Conservation (phyloP, 2,329 filamentous ascomycete genomes). For the Pseudogymnoascus sp. region DNA sequence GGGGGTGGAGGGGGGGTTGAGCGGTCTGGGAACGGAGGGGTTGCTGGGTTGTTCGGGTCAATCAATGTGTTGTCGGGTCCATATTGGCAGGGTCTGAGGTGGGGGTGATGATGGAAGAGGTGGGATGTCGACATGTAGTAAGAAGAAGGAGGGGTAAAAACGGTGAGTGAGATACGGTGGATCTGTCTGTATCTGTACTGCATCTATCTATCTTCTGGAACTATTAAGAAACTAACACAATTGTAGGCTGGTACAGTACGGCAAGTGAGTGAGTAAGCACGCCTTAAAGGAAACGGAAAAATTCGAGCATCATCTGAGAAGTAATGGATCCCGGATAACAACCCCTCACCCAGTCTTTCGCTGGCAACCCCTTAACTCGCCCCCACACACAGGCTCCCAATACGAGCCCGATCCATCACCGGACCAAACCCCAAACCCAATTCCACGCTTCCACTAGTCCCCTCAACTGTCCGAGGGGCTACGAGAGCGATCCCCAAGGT, state of each 20-base stretch:
- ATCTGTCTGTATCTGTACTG: slow-evolving; percentile 1
- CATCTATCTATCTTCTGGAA: background rate
- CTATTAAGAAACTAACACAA: background rate
- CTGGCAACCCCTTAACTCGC: background rate
- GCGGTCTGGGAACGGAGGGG: background rate
- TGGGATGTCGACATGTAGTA: background rate
- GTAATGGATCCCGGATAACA: background rate
- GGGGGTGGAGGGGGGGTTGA: background rate
- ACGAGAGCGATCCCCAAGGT: background rate
- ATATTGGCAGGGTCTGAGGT: background rate
- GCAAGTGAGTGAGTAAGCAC: background rate
- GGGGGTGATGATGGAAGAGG: background rate
- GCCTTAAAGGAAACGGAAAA: background rate
- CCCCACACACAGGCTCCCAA: background rate
- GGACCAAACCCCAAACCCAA: background rate
- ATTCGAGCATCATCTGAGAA: background rate
- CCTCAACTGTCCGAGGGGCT: background rate
- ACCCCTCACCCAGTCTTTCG: background rate
- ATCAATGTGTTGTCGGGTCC: background rate
- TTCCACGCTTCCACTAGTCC: background rate
- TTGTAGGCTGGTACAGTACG: background rate
- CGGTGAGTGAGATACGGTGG: background rate
- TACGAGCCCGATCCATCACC: slow-evolving; percentile 3
- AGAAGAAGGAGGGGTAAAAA: background rate
- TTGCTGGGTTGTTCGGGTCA: background rate